These are phyloP conservation scores for Ascomycota sp. DNA, from an alignment of 2,329 filamentous ascomycete species.

Conservation along the genomic window DNA sequence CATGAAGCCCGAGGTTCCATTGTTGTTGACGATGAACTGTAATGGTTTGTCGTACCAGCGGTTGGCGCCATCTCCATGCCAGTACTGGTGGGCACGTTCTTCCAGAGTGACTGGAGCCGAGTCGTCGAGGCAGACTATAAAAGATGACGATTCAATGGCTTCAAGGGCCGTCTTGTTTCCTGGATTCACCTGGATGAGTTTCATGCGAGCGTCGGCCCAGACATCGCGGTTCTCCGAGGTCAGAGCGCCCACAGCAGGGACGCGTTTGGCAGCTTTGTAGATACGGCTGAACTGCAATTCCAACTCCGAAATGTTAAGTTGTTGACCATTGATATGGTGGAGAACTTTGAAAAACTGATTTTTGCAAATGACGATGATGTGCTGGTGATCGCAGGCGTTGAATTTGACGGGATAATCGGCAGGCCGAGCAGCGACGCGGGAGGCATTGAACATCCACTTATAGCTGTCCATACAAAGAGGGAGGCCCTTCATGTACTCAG, in stretches of 20 bases:
- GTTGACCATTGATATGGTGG: slow-evolving; percentile 59
- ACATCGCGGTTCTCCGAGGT: slow-evolving; percentile 85
- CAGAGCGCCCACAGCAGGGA: slow-evolving; percentile 56
- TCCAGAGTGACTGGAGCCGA: slow-evolving; percentile 78
- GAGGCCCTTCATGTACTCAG: slow-evolving; percentile 95
- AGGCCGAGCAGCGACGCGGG: slow-evolving; percentile 61
- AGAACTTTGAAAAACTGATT: slow-evolving; percentile 92
- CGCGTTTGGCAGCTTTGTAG: slow-evolving; percentile 51
- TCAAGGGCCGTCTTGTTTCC: slow-evolving; percentile 59
- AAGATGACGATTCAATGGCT: slow-evolving; percentile 70
- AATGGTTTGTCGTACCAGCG: slow-evolving; percentile 96
- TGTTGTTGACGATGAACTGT: slow-evolving; percentile 96
- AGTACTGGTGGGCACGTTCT: slow-evolving; percentile 88
- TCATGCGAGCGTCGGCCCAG: slow-evolving; percentile 65
- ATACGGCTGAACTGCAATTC: slow-evolving; percentile 73
- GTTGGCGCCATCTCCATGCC: slow-evolving; percentile 91
- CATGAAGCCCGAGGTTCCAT: slow-evolving; percentile 91
- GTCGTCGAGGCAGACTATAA: slow-evolving; percentile 83
- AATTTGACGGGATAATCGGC: slow-evolving; percentile 72
- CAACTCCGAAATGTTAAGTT: slow-evolving; percentile 72
- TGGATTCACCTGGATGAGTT: slow-evolving; percentile 53
- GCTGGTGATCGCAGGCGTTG: slow-evolving; percentile 49
- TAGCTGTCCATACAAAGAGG: slow-evolving; percentile 98
- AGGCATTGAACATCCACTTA: slow-evolving; percentile 96
- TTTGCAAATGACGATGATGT: slow-evolving; percentile 78